Conservation (phyloP, 176 grass and related monocot species). For the Eleusine coracana region DNA sequence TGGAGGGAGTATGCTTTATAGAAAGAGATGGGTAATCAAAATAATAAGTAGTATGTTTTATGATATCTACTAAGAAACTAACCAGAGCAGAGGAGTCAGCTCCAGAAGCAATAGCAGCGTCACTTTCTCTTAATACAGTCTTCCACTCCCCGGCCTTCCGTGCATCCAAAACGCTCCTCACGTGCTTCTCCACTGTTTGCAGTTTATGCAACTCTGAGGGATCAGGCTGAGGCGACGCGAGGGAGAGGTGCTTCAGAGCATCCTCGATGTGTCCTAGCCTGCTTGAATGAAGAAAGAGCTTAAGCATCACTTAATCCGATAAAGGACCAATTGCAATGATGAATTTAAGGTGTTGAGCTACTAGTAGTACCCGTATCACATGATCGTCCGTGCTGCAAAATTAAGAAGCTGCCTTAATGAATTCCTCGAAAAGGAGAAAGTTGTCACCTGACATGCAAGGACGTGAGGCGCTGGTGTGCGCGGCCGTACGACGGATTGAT, state of each 20-base stretch:
- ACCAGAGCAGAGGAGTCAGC: slow-evolving; percentile 87
- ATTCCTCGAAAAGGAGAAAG: not conserved
- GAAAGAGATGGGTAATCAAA: slow-evolving; percentile 7
- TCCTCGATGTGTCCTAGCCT: slow-evolving; percentile 88
- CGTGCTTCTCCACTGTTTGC: slow-evolving; percentile 86
- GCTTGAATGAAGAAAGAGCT: slow-evolving; percentile 15
- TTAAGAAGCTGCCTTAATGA: not conserved
- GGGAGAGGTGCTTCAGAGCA: slow-evolving; percentile 79
- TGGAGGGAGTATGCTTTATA: not conserved
- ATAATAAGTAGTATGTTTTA: not conserved
- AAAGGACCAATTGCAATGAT: not conserved
- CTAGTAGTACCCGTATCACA: not conserved
- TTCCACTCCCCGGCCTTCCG: slow-evolving; percentile 83
- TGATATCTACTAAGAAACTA: slow-evolving; percentile 22
- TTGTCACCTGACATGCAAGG: slow-evolving; percentile 61
- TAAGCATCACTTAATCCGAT: not conserved
- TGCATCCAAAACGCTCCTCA: slow-evolving; percentile 72
- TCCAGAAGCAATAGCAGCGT: slow-evolving; percentile 81
- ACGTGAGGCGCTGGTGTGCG: slow-evolving; percentile 84
- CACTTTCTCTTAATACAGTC: slow-evolving; percentile 66
- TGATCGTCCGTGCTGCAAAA: slow-evolving; percentile 11
- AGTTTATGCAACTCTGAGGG: slow-evolving; percentile 77
- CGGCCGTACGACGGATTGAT: slow-evolving; percentile 76
- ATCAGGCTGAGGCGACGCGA: slow-evolving; percentile 65
- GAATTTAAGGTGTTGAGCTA: not conserved